Percentiles rank a stretch among this genome's conserved stretches.
phyloP scores from a whole-genome alignment of 2,329 filamentous ascomycete genomes.

The Cladosporium sp. region DNA sequence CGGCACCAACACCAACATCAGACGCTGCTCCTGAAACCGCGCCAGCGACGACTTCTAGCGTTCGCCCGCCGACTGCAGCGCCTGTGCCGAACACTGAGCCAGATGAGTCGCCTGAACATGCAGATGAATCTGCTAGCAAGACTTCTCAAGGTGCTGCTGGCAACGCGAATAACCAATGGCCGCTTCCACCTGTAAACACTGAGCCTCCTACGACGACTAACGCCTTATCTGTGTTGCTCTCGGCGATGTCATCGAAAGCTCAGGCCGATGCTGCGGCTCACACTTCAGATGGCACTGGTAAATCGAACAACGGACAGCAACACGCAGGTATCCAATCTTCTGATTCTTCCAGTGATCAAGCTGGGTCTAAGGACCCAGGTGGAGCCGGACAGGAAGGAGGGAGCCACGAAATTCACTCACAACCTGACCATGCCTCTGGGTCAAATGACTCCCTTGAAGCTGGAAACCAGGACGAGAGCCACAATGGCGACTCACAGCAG shows the following conservation, averaged over 20 bases:
- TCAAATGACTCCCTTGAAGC: background rate
- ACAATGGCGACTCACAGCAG: background rate
- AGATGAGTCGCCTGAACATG: background rate
- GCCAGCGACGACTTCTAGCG: background rate
- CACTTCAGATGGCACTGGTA: background rate
- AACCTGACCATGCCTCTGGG: background rate
- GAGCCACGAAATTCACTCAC: background rate
- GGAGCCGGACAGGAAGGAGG: background rate
- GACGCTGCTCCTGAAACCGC: slow-evolving; percentile 1
- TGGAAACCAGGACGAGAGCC: background rate
- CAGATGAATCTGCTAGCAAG: background rate
- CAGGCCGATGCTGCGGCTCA: background rate
- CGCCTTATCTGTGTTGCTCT: slow-evolving; percentile 4
- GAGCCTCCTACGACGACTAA: background rate
- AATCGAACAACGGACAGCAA: background rate
- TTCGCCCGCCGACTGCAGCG: background rate
- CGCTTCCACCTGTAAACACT: background rate
- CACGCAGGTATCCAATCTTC: background rate
- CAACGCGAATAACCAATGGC: slow-evolving; percentile 6
- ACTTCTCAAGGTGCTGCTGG: background rate
- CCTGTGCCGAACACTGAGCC: background rate
- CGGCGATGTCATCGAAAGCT: background rate
- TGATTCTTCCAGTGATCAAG: background rate
- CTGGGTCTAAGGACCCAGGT: background rate
- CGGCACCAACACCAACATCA: background rate